phyloP scores from a whole-genome alignment of 257 asterid genomes.

The Verbascum thapsus region DNA sequence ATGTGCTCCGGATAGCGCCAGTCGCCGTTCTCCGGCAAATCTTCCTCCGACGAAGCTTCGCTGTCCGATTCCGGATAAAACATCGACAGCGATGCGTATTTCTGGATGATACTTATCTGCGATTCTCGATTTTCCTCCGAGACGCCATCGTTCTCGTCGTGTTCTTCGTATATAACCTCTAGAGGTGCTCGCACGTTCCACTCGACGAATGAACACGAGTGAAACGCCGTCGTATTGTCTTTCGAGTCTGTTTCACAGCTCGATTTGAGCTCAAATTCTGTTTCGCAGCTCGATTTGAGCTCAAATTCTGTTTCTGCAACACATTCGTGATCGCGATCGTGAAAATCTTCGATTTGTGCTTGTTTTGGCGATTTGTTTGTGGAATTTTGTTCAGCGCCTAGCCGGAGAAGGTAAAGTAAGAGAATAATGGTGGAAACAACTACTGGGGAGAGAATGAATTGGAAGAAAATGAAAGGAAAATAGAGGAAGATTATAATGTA shows the following conservation, averaged over 20 bases:
- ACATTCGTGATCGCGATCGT: slow-evolving; percentile 26
- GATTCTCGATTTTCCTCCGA: slow-evolving; percentile 42
- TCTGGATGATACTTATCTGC: slow-evolving; percentile 47
- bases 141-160: slow-evolving; percentile 44
- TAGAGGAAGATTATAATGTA: slow-evolving; percentile 61
- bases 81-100: slow-evolving; percentile 67
- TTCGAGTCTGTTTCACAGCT: not conserved
- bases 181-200: slow-evolving; percentile 94
- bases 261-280: slow-evolving; percentile 6
- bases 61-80: slow-evolving; percentile 86
- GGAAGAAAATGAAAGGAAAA: slow-evolving; percentile 42
- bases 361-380: too few species aligned
- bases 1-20: slow-evolving; percentile 49
- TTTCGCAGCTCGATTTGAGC: not conserved
- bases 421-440: slow-evolving; percentile 53
- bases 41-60: slow-evolving; percentile 67
- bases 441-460: slow-evolving; percentile 54
- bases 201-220: slow-evolving; percentile 53
- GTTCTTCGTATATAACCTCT: slow-evolving; percentile 80
- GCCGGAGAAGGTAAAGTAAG: slow-evolving; percentile 64
- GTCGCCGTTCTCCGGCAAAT: slow-evolving; percentile 33
- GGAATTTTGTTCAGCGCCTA: slow-evolving; percentile 52
- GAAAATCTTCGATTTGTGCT: slow-evolving; percentile 10
- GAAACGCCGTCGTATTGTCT: slow-evolving; percentile 7
- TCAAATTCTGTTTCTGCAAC: too few species aligned